Evolutionary conservation across 164 flowering plant species (phyloP).

Genomic region (Cinnamomum micranthum): DNA sequence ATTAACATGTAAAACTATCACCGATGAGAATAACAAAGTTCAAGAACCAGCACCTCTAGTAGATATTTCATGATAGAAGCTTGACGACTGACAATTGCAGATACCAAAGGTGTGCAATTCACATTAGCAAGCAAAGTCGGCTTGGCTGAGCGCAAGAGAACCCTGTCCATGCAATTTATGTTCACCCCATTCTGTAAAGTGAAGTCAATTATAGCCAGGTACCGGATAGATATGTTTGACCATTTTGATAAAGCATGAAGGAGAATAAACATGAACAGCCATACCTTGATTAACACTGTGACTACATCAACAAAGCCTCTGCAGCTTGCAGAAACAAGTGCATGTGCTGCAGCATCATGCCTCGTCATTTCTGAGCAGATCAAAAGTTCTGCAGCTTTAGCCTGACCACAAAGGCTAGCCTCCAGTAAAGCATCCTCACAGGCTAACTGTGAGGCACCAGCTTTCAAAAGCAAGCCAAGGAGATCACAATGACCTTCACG

Average conservation of each 20-base stretch:
- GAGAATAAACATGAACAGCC: background rate
- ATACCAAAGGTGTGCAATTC: conserved; percentile 46
- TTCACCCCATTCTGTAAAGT: conserved; percentile 39
- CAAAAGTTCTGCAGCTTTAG: conserved; percentile 33
- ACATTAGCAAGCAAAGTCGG: conserved; percentile 43
- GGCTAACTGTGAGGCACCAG: conserved; percentile 37
- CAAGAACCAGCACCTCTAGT: conserved; percentile 28
- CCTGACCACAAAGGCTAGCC: conserved; percentile 42
- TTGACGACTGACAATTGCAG: conserved; percentile 48
- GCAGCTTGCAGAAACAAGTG: conserved; percentile 10
- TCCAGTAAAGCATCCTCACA: conserved; percentile 56
- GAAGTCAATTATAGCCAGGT: background rate
- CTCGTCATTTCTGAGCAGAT: conserved; percentile 6
- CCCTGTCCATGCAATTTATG: conserved; percentile 35
- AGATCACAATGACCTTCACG: conserved; percentile 39
- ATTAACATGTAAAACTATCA: background rate
- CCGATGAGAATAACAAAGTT: background rate
- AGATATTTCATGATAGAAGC: conserved; percentile 36
- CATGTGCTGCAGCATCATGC: conserved; percentile 13
- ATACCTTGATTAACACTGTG: background rate
- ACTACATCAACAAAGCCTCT: conserved; percentile 10
- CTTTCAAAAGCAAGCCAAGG: conserved; percentile 33
- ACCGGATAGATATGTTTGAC: background rate
- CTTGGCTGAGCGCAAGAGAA: conserved; percentile 49
- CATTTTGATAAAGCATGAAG: background rate